phyloP scores from a whole-genome alignment of 2,329 filamentous ascomycete species.

The Colletotrichum eremochloae region DNA sequence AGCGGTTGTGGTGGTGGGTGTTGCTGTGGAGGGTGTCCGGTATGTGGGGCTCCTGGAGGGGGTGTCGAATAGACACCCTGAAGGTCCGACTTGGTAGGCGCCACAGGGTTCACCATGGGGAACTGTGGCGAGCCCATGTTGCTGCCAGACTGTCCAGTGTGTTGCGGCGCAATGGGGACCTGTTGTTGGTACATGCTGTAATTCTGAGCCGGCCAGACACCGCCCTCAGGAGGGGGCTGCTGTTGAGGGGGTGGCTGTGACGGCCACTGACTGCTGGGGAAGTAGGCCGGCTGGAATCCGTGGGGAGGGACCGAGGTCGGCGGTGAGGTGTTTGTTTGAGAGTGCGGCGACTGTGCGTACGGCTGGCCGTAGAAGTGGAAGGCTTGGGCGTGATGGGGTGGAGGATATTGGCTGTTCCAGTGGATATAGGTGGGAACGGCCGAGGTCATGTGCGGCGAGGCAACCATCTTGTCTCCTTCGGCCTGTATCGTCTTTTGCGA shows the following conservation, averaged over 20 bases:
- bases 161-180: constrained; percentile 42
- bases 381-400: constrained; percentile 35
- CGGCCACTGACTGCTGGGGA: constrained; percentile 35
- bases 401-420: constrained; percentile 37
- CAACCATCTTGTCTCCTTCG: constrained; percentile 41
- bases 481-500: constrained; percentile 34
- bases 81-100: constrained; percentile 35
- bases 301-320: constrained; percentile 37
- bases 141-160: constrained; percentile 39
- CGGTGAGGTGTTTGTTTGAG: constrained; percentile 34
- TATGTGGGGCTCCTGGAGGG: constrained; percentile 27
- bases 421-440: constrained; percentile 39
- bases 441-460: constrained; percentile 42
- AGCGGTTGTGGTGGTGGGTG: constrained; percentile 1
- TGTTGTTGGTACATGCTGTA: constrained; percentile 44
- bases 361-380: constrained; percentile 41
- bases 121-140: constrained; percentile 40
- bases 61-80: constrained; percentile 30
- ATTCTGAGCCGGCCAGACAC: constrained; percentile 40
- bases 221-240: constrained; percentile 35
- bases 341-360: constrained; percentile 39
- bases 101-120: constrained; percentile 41
- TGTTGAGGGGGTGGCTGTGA: constrained; percentile 32
- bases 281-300: constrained; percentile 37
- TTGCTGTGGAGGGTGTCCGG: constrained; percentile 17